These are phyloP conservation scores for Globisporangium megalacanthum DNA, from an alignment of 352 stramenopile genomes.

Conservation along the genomic window DNA sequence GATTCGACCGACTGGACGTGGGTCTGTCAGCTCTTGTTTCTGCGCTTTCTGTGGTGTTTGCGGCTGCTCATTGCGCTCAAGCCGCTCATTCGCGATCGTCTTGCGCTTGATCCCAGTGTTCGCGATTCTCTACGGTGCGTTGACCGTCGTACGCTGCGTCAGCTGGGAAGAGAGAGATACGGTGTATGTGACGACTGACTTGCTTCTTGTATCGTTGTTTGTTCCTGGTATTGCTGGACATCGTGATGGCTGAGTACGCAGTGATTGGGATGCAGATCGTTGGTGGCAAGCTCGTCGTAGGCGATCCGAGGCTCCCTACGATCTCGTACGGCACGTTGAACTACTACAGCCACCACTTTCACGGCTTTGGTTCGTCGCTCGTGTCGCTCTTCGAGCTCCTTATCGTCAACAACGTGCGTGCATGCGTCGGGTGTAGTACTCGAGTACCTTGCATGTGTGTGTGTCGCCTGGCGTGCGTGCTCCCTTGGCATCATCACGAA, in stretches of 20 bases:
- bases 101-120: conserved; percentile 43
- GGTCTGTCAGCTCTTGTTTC: conserved; percentile 44
- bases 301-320: conserved; percentile 22
- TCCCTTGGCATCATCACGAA: not conserved
- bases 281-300: conserved; percentile 41
- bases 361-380: conserved; percentile 56
- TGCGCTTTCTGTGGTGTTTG: conserved; percentile 55
- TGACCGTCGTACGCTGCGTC: not conserved
- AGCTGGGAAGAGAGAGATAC: too few species aligned
- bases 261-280: conserved; percentile 57
- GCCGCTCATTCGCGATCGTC: conserved; percentile 46
- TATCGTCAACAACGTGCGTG: conserved; percentile 70
- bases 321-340: conserved; percentile 41
- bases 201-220: conserved; percentile 1
- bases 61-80: conserved; percentile 41
- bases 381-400: conserved; percentile 69
- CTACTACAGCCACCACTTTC: conserved; percentile 78
- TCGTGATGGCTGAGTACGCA: conserved; percentile 61
- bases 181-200: not conserved
- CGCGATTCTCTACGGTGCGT: conserved; percentile 44
- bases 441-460: too few species aligned
- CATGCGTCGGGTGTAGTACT: too few species aligned
- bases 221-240: conserved; percentile 41
- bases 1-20: conserved; percentile 36
- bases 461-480: not conserved